Evolutionary conservation across 208 protist genomes (phyloP), one percentile per base, ranked within the genome.

Genomic region (Jaenimonas drosophilae): DNA sequence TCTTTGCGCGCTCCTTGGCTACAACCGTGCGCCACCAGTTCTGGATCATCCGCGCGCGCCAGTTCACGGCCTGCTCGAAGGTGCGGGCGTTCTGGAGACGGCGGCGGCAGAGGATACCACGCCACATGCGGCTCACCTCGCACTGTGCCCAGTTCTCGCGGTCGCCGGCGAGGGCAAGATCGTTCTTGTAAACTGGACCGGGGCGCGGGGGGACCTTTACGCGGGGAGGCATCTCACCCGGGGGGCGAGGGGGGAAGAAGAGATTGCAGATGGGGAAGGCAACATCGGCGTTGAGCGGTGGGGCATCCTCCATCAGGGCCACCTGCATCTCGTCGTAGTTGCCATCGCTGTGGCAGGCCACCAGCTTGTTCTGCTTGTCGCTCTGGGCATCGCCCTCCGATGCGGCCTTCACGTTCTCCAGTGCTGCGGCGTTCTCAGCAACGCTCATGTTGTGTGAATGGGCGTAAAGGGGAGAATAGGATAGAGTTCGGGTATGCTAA

Each of bases 11-110:
- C 59, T 64, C 65, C 12, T 47, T 39, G 2, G 83, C 70, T 14
- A 44, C 39, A 12, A 81, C 28, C 16, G 33, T 47, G 32, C 83
- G 83, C 78, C 83, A 91, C 75, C 74, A 91, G 63, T 78, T 82
- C 61, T 91, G 83, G 40, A 88, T 84, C 27, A 50, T 56, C 17
- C 49, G 70, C 4, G 75, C 76, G 21, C 74, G 74, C n/a, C 47
- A 33, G 44, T 64, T 68, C 20, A 82, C 58, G 39, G 74, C 50
- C 20, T 64, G 39, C 2, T 67, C 53, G 44, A 64, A 53, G 5
- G 55, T 69, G 9, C 63, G 69, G 19, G 54, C 63, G 49, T 75
- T 70, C 2, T 53, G 60, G 34, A 86, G 65, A 0, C 63, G 59
- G 16, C 83, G 77, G 27, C 83, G 77, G 26, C 69, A 74, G 37